Conservation (phyloP, 306 rosid species). For the Mucuna pruriens region DNA sequence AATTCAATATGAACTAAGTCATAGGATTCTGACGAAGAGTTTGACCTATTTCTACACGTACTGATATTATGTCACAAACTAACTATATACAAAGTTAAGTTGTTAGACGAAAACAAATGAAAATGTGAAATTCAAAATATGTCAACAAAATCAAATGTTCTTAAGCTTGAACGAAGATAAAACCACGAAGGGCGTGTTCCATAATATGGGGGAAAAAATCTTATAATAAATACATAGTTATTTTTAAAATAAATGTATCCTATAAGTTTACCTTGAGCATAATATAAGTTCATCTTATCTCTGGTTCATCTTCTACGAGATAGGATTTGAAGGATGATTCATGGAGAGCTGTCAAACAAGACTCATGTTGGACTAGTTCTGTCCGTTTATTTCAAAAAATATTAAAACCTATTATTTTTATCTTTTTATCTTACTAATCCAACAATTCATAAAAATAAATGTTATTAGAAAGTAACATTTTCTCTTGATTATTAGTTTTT, state of each 20-base stretch:
- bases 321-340: too few relatives aligned
- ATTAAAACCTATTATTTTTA: too few relatives aligned
- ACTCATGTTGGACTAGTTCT: too few relatives aligned
- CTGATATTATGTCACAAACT: not conserved
- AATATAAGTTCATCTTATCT: too few relatives aligned
- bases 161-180: not conserved
- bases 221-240: not conserved
- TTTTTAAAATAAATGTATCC: not conserved
- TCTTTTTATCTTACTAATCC: too few relatives aligned
- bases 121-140: not conserved
- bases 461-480: too few relatives aligned
- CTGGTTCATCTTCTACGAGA: too few relatives aligned
- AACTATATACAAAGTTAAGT: not conserved
- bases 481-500: too few relatives aligned
- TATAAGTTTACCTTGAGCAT: not conserved
- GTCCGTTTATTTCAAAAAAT: too few relatives aligned
- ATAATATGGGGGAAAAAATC: not conserved
- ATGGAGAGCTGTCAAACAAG: too few relatives aligned
- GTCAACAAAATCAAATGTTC: not conserved
- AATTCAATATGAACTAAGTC: not conserved
- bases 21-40: not conserved
- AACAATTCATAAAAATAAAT: too few relatives aligned
- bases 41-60: not conserved
- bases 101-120: not conserved
- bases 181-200: not conserved